Conservation (phyloP, 2,329 filamentous ascomycete genomes). For the Furcasterigmium sp. region DNA sequence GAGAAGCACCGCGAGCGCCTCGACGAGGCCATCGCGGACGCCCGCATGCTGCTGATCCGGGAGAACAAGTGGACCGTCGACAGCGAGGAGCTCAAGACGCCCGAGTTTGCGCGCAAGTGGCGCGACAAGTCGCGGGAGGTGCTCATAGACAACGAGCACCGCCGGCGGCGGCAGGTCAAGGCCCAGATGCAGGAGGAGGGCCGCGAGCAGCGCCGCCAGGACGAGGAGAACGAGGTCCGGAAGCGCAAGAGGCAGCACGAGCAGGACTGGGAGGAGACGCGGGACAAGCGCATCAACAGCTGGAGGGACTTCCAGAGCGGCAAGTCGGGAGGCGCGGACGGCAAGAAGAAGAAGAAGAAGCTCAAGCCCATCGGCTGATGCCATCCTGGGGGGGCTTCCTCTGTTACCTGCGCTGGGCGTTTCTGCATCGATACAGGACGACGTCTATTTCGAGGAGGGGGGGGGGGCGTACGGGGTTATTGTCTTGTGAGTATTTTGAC, state of each 20-base stretch:
- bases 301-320: conserved; percentile 91
- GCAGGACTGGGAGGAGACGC: conserved; percentile 88
- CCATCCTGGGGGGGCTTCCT: too few species aligned
- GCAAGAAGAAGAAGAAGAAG: conserved; percentile 64
- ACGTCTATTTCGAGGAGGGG: too few species aligned
- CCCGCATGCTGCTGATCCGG: conserved; percentile 88
- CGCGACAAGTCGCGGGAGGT: conserved; percentile 85
- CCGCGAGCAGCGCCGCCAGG: conserved; percentile 76
- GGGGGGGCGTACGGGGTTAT: too few species aligned
- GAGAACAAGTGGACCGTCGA: conserved; percentile 92
- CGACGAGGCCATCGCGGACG: conserved; percentile 94
- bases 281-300: conserved; percentile 86
- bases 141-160: conserved; percentile 86
- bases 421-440: too few species aligned
- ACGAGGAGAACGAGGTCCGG: conserved; percentile 75
- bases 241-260: conserved; percentile 90
- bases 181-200: conserved; percentile 97
- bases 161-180: conserved; percentile 78
- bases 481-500: too few species aligned
- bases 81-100: conserved; percentile 78
- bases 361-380: conserved; percentile 56
- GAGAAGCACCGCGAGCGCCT: conserved; percentile 84
- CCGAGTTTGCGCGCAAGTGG: conserved; percentile 81
- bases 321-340: conserved; percentile 42
- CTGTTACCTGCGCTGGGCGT: too few species aligned